Evolutionary conservation across 208 protist genomes (phyloP), one percentile per base, ranked within the genome.

Genomic region (Leishmania guyanensis): DNA sequence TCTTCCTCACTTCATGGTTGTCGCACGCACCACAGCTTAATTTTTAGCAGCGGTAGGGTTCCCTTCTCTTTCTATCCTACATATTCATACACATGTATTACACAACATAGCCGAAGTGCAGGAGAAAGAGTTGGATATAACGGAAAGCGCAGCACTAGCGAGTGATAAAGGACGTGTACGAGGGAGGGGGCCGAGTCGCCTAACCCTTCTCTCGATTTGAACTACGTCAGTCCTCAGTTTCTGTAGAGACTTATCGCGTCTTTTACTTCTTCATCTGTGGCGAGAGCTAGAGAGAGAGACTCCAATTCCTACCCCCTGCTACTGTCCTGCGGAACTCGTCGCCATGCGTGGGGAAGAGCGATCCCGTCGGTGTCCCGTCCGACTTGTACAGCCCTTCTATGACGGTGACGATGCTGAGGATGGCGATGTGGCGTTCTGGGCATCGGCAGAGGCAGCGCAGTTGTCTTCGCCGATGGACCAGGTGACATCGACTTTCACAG

Each of bases 361-460:
- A 17, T 36, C 26, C 39, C 76, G 46, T 60, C 76, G 76, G 43
- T 10, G 20, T 10, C 39, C 54, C 22, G 60, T 56, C 36, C 76
- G 76, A 58, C 76, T 79, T 56, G 64, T 79, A 12, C 76, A 79
- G 76, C 76, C 76, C 26, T 79, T 79, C 62, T 26, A 71, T 64
- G 76, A 71, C 33, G 48, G 39, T 68, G 76, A 43, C 54, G 68
- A 72, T 26, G 68, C 17, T 12, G n/a, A n/a, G 22, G 70, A 20
- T 46, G 43, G 33, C 48, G 73, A 50, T 75, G 26, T 36, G 48
- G 71, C 26, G 5, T 60, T 46, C 51, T 26, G 71, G 50, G n/a
- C 26, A 54, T 48, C 16, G 50, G 5, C 1, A 1, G 26, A 3
- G 22, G 33, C 71, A 60, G 71, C 17, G 14, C 10, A 29, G 29